A percentile compares a stretch with the other conserved stretches of the same genome.
Conservation (phyloP, 2,329 filamentous ascomycete genomes). For the Clarireedia sp. region DNA sequence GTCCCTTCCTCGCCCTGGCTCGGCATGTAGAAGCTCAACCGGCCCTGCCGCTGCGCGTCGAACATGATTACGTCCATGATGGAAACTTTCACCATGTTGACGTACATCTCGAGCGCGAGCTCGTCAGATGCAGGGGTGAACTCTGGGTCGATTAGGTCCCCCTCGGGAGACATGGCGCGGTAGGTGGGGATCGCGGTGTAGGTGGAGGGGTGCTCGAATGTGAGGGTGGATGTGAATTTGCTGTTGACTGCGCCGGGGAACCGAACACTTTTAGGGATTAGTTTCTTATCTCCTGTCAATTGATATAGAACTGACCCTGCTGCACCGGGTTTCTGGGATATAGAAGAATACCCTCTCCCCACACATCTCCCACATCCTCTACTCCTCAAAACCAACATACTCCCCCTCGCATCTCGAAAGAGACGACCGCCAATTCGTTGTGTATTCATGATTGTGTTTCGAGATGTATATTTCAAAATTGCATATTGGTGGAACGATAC, state of each 20-base stretch:
- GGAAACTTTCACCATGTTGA: constrained; percentile 58
- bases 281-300: background rate
- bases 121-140: constrained; percentile 44
- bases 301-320: constrained; percentile 17
- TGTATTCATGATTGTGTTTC: constrained; percentile 5
- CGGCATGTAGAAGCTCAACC: constrained; percentile 78
- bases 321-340: constrained; percentile 24
- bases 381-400: background rate
- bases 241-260: constrained; percentile 96
- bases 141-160: constrained; percentile 67
- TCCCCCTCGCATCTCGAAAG: background rate
- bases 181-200: constrained; percentile 80
- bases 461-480: background rate
- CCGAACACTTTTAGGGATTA: constrained; percentile 29
- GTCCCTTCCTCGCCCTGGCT: constrained; percentile 60
- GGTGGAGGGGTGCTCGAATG: constrained; percentile 66
- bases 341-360: constrained; percentile 23
- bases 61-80: constrained; percentile 99
- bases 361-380: background rate
- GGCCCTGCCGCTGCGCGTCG: constrained; percentile 77
- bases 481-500: background rate
- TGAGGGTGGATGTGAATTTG: constrained; percentile 74
- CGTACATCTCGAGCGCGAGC: constrained; percentile 30
- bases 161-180: constrained; percentile 84
- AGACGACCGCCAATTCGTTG: constrained; percentile 4